phyloP scores from a whole-genome alignment of 169 alveolate genomes.

The Nephromyces sp. region DNA sequence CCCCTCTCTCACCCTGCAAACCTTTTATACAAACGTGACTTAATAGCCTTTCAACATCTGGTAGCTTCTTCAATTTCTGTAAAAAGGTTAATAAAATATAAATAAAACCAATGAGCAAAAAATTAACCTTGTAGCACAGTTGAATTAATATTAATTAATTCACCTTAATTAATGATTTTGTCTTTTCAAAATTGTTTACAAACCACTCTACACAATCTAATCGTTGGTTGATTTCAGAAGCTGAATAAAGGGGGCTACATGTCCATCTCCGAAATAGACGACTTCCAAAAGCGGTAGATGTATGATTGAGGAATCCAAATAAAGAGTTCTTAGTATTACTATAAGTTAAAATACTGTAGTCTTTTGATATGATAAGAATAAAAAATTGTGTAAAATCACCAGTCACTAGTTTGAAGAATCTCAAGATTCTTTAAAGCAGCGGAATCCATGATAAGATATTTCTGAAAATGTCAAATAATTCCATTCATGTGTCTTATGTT shows the following conservation, averaged over 20 bases:
- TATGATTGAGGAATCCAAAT: slow-evolving; percentile 74
- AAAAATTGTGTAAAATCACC: neutral
- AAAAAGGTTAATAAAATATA: slow-evolving; percentile 1
- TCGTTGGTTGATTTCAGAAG: slow-evolving; percentile 73
- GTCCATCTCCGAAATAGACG: slow-evolving; percentile 84
- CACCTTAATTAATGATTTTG: slow-evolving; percentile 1
- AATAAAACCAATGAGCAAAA: neutral
- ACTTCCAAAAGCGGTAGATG: slow-evolving; percentile 85
- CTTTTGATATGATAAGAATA: neutral
- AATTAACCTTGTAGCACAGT: slow-evolving; percentile 8
- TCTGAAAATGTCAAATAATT: neutral
- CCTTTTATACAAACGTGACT: slow-evolving; percentile 65
- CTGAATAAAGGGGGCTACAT: slow-evolving; percentile 74
- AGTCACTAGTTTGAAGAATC: slow-evolving; percentile 18
- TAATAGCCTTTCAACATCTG: slow-evolving; percentile 66
- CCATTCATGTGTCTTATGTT: neutral
- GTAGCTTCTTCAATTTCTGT: slow-evolving; percentile 41
- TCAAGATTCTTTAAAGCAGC: slow-evolving; percentile 16
- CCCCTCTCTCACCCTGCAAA: slow-evolving; percentile 64
- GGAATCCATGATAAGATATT: slow-evolving; percentile 11
- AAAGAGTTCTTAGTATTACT: slow-evolving; percentile 41
- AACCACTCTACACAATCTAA: slow-evolving; percentile 79
- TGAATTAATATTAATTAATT: neutral
- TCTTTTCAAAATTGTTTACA: slow-evolving; percentile 42
- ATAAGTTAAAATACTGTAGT: neutral